Percentiles rank a stretch among this genome's conserved stretches.
Conservation (phyloP, 2,329 filamentous ascomycete genomes). For the Cadophora sp. region DNA sequence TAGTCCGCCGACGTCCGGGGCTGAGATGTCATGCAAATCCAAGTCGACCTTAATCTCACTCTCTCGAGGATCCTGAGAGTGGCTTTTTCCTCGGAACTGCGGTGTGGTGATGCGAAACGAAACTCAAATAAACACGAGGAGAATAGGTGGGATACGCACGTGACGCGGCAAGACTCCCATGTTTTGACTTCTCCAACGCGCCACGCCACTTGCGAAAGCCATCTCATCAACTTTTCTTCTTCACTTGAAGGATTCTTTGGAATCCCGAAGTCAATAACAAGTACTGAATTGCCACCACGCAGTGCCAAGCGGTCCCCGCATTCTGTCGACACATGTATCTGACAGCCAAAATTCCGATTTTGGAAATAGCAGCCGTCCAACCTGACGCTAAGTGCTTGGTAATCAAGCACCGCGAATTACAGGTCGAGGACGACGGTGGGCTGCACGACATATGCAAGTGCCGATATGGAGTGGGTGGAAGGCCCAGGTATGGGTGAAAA, state of each 20-base stretch:
- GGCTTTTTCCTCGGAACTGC: background rate
- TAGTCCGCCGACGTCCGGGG: background rate
- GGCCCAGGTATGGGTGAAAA: background rate
- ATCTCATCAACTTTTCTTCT: no score
- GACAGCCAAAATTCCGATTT: background rate
- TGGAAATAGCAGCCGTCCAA: background rate
- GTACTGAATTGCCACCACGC: background rate
- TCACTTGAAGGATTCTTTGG: no score
- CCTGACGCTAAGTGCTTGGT: conserved; percentile 12
- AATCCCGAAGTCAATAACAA: no score
- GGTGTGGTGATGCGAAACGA: no score
- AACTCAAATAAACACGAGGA: no score
- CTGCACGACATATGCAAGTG: background rate
- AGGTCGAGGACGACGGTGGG: no score
- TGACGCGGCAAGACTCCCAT: no score
- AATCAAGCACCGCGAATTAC: background rate
- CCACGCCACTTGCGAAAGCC: no score
- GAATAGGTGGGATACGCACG: no score
- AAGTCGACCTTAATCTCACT: background rate
- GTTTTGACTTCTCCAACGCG: no score
- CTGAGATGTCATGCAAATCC: background rate
- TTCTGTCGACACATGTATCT: background rate
- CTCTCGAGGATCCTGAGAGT: background rate
- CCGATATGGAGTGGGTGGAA: background rate
- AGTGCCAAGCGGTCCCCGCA: background rate